phyloP scores from a whole-genome alignment of 306 rosid genomes.

The Trifolium dubium region DNA sequence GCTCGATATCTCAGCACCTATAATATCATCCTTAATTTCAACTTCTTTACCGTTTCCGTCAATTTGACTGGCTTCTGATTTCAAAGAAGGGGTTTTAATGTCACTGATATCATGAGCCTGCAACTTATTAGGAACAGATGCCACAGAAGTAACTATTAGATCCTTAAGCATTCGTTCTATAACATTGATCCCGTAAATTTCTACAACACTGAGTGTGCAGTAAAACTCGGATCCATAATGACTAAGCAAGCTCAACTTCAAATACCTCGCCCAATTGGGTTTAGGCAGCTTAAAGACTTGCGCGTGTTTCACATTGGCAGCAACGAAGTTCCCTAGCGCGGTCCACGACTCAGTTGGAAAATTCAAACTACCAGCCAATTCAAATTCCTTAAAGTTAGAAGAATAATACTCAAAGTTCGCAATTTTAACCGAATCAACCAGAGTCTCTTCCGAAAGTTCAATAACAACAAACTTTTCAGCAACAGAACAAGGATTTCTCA shows the following conservation, averaged over 20 bases:
- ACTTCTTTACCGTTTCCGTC: constrained; percentile 50
- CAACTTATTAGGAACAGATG: constrained; percentile 48
- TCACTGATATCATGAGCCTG: constrained; percentile 61
- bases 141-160: constrained; percentile 65
- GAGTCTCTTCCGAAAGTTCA: constrained; percentile 86
- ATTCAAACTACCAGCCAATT: constrained; percentile 68
- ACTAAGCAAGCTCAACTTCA: constrained; percentile 69
- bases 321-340: constrained; percentile 62
- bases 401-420: constrained; percentile 93
- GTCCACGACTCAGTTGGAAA: constrained; percentile 79
- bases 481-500: constrained; percentile 89
- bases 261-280: constrained; percentile 83
- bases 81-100: constrained; percentile 46
- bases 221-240: constrained; percentile 93
- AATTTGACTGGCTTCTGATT: constrained; percentile 55
- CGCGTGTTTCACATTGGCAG: constrained; percentile 80
- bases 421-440: constrained; percentile 75
- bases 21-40: constrained; percentile 46
- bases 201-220: constrained; percentile 84
- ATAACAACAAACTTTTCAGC: constrained; percentile 73
- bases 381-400: constrained; percentile 83
- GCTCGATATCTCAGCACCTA: constrained; percentile 43
- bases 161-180: constrained; percentile 92
- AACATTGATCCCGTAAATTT: constrained; percentile 86
- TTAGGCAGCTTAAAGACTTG: constrained; percentile 72